phyloP scores from a whole-genome alignment of 768 basidiomycete genomes.

The Porpolomopsis calyptriformis region DNA sequence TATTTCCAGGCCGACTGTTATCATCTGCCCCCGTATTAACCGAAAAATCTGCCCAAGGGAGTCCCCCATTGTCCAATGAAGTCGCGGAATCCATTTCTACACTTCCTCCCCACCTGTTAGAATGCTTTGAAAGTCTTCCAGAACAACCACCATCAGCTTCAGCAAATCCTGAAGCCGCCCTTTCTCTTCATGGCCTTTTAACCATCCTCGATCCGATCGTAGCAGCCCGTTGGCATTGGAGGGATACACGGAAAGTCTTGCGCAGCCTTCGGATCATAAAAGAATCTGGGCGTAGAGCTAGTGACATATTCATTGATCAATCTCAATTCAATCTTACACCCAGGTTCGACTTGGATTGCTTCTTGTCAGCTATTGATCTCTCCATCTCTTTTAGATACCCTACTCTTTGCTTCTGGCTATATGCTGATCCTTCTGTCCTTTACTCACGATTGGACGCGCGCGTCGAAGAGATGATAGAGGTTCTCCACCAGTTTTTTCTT shows the following conservation, averaged over 20 bases:
- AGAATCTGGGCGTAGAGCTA: constrained; percentile 52
- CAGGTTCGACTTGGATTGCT: constrained; percentile 31
- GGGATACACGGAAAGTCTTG: constrained; percentile 82
- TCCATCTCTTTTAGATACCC: constrained; percentile 47
- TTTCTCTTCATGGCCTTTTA: constrained; percentile 59
- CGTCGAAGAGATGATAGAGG: constrained; percentile 85
- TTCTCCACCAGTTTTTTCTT: constrained; percentile 21
- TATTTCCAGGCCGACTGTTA: constrained; percentile 72
- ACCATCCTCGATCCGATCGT: constrained; percentile 57
- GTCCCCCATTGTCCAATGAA: constrained; percentile 20
- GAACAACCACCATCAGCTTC: constrained; percentile 46
- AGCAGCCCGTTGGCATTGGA: constrained; percentile 91
- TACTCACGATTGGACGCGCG: constrained; percentile 63
- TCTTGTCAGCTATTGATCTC: constrained; percentile 2
- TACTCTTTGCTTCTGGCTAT: constrained; percentile 86
- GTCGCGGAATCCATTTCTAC: constrained; percentile 32
- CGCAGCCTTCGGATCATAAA: constrained; percentile 70
- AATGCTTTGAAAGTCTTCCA: constrained; percentile 50
- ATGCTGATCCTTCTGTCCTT: constrained; percentile 55
- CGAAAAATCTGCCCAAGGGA: constrained; percentile 12
- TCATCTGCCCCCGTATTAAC: constrained; percentile 17
- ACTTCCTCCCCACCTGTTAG: constrained; percentile 36
- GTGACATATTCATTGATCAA: constrained; percentile 60
- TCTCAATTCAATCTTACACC: constrained; percentile 33
- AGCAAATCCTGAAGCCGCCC: constrained; percentile 43